phyloP scores from a whole-genome alignment of 2,329 filamentous ascomycete genomes.

The Phialocephala sp. region DNA sequence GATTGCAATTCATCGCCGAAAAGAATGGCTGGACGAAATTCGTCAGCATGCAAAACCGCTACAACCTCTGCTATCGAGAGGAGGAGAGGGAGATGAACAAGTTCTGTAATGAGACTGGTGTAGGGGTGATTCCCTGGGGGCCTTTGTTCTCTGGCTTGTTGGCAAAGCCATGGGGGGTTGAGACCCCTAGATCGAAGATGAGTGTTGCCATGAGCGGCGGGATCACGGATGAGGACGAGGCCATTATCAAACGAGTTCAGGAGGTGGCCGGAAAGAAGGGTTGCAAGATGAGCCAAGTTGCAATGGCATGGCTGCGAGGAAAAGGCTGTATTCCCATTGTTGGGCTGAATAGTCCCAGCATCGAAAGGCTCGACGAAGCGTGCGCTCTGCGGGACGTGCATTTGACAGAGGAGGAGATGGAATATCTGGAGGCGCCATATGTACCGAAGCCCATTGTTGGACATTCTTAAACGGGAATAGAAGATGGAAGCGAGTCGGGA shows the following conservation, averaged over 20 bases:
- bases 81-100: conserved; percentile 56
- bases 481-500: not conserved
- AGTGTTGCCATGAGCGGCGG: not conserved
- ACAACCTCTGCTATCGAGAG: conserved; percentile 62
- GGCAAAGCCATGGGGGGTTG: conserved; percentile 2
- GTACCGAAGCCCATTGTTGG: conserved; percentile 47
- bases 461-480: conserved; percentile 25
- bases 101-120: conserved; percentile 51
- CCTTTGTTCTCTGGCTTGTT: not conserved
- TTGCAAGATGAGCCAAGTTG: conserved; percentile 62
- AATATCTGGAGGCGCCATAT: conserved; percentile 58
- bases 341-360: conserved; percentile 53
- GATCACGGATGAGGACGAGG: conserved; percentile 50
- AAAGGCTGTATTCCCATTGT: conserved; percentile 54
- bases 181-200: not conserved
- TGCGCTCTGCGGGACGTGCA: conserved; percentile 45
- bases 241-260: conserved; percentile 59
- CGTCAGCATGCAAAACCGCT: conserved; percentile 62
- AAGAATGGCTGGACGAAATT: conserved; percentile 62
- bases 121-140: conserved; percentile 46
- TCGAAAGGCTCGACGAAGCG: conserved; percentile 57
- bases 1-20: conserved; percentile 57
- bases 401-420: conserved; percentile 54
- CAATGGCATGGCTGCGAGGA: conserved; percentile 57
- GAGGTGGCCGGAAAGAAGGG: conserved; percentile 60